Conservation (phyloP, 2,329 filamentous ascomycete genomes). For the Pseudocercospora vitis region DNA sequence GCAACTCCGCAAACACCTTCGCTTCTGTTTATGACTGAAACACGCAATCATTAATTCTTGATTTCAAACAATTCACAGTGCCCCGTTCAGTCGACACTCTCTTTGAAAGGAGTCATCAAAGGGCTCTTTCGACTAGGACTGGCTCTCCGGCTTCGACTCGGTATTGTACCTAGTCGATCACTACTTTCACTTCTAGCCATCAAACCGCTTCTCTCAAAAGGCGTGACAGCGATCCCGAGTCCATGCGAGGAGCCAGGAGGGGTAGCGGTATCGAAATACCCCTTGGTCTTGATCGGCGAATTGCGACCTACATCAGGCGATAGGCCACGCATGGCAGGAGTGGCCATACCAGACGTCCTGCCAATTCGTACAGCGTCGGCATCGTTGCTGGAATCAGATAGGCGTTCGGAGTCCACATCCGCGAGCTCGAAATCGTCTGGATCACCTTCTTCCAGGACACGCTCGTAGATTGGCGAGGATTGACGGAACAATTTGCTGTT, state of each 20-base stretch:
- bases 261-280: constrained; percentile 49
- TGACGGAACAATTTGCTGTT: constrained; percentile 63
- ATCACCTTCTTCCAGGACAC: constrained; percentile 80
- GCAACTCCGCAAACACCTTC: too few relatives aligned
- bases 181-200: constrained; percentile 82
- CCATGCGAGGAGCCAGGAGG: constrained; percentile 29
- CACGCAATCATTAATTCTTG: constrained; percentile 14
- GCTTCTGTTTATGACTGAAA: too few relatives aligned
- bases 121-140: constrained; percentile 52
- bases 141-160: constrained; percentile 50
- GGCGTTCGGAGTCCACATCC: constrained; percentile 56
- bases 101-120: constrained; percentile 38
- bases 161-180: constrained; percentile 67
- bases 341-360: constrained; percentile 65
- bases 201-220: constrained; percentile 67
- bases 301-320: constrained; percentile 35
- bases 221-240: constrained; percentile 35
- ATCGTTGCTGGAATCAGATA: constrained; percentile 23
- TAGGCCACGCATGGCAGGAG: constrained; percentile 48
- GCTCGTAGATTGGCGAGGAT: constrained; percentile 63
- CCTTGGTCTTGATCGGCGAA: constrained; percentile 30
- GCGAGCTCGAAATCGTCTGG: constrained; percentile 74
- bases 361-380: constrained; percentile 51
- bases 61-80: neutral
- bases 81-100: constrained; percentile 41